Evolutionary conservation across 2,329 filamentous ascomycete genomes (phyloP), one percentile per base, ranked within the genome.

Genomic region (Fusarium sp.): DNA sequence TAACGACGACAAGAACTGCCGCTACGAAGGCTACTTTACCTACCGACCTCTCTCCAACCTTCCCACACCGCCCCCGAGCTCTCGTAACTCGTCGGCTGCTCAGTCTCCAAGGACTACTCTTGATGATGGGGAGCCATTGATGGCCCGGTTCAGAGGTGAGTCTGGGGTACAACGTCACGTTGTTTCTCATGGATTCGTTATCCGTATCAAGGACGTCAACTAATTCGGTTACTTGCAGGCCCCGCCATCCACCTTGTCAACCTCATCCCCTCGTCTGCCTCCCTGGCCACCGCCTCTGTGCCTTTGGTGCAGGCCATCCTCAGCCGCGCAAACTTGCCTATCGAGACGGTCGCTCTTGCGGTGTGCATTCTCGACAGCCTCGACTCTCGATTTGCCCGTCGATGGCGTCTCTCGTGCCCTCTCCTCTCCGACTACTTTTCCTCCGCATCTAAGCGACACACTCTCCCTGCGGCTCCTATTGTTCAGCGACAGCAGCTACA

Each of bases 41-140:
- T 93, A 93, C 82, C 88, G 90, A 57, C 91, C 91, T 11, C 85
- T 93, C 61, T 93, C 91, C 33, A 92, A 91, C 80, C 86, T 93
- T 24, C 91, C 91, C 24, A 93, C 91, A 62, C 91, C 91, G 72
- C 91, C 91, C 52, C 87, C 87, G 13, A 91, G 89, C 52, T 87
- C 86, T 64, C 81, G 77, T 62, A 81, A 79, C 72, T 85, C 85
- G 13, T 86, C 85, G 37, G 83, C 84, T 31, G 79, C 80, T 45
- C 85, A 86, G 76, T 87, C 86, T 58, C 85, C 86, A 54, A 80
- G 80, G 43, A 80, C 83, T 64, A 80, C 81, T 20, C 78, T 84
- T 59, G 85, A 87, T 61, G 85, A 87, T 77, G 85, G 83, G 67
- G 86, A 87, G 72, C 80, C 82, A 60, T 79, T 85, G 68, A 85